Conservation (phyloP, 148 eudicot species). For the Rhododendron williamsianum region DNA sequence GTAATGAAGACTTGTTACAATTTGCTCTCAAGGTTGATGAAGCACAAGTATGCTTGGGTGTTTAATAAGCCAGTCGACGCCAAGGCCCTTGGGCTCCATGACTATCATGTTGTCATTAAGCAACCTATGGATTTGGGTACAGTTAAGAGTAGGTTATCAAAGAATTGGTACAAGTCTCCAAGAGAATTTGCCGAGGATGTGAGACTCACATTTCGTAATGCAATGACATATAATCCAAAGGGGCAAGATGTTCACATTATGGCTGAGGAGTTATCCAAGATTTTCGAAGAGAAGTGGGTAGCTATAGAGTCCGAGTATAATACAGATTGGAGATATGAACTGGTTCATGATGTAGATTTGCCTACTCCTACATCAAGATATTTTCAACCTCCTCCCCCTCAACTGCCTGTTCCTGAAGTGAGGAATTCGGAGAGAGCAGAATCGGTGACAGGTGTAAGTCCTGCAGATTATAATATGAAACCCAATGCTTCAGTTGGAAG, state of each 20-base stretch:
- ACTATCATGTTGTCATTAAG: slow-evolving; percentile 26
- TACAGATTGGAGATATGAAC: slow-evolving; percentile 30
- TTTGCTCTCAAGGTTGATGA: slow-evolving; percentile 27
- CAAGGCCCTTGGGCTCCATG: slow-evolving; percentile 24
- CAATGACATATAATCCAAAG: slow-evolving; percentile 33
- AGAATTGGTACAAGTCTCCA: slow-evolving; percentile 27
- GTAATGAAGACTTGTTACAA: slow-evolving; percentile 33
- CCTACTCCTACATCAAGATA: slow-evolving; percentile 60
- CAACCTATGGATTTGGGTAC: slow-evolving; percentile 42
- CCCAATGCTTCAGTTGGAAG: slow-evolving; percentile 5
- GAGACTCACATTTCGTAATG: slow-evolving; percentile 30
- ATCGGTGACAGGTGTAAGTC: slow-evolving; percentile 30
- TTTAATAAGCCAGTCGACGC: slow-evolving; percentile 34
- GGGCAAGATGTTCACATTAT: slow-evolving; percentile 27
- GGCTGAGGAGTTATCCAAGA: slow-evolving; percentile 24
- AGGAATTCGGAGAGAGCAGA: slow-evolving; percentile 51
- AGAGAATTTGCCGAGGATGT: slow-evolving; percentile 31
- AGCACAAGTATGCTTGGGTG: slow-evolving; percentile 33
- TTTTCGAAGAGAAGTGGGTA: slow-evolving; percentile 29
- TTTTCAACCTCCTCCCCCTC: slow-evolving; percentile 32
- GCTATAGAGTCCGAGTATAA: slow-evolving; percentile 19
- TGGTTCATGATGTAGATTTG: slow-evolving; percentile 46
- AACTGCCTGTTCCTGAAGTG: slow-evolving; percentile 24
- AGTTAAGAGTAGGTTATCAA: slow-evolving; percentile 19
- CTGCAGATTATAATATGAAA: neutral